phyloP scores from a whole-genome alignment of 2,329 filamentous ascomycete species.

The Xylariaceae sp. region DNA sequence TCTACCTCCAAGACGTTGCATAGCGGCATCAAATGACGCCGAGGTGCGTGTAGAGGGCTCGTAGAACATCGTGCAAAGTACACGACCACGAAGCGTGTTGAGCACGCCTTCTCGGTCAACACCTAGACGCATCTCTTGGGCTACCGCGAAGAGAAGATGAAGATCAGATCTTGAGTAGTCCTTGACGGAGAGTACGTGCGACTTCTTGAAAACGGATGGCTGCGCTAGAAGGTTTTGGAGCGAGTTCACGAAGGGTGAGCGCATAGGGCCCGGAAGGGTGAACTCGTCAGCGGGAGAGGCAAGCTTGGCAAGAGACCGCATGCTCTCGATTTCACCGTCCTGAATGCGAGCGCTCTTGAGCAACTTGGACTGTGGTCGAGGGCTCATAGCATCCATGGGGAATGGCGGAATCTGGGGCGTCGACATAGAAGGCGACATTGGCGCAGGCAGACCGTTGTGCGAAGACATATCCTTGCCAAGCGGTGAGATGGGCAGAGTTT shows the following conservation, averaged over 20 bases:
- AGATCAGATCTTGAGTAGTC: conserved; percentile 84
- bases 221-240: conserved; percentile 68
- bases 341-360: conserved; percentile 31
- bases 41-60: conserved; percentile 96
- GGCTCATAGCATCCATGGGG: conserved; percentile 34
- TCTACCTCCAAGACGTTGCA: conserved; percentile 93
- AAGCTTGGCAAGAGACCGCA: conserved; percentile 25
- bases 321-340: conserved; percentile 33
- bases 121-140: conserved; percentile 93
- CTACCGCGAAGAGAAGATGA: conserved; percentile 90
- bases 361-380: conserved; percentile 34
- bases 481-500: conserved; percentile 49
- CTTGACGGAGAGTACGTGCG: conserved; percentile 86
- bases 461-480: conserved; percentile 72
- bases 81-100: conserved; percentile 75
- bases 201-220: conserved; percentile 77
- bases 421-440: conserved; percentile 53
- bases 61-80: conserved; percentile 92
- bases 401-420: conserved; percentile 37
- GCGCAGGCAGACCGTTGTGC: conserved; percentile 47
- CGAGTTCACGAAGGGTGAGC: conserved; percentile 51
- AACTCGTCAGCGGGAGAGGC: conserved; percentile 40
- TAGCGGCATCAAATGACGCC: conserved; percentile 92
- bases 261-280: conserved; percentile 41
- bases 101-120: conserved; percentile 89